Evolutionary conservation across 441 rosid genomes (phyloP).

Genomic region (Pelargonium citronellum): DNA sequence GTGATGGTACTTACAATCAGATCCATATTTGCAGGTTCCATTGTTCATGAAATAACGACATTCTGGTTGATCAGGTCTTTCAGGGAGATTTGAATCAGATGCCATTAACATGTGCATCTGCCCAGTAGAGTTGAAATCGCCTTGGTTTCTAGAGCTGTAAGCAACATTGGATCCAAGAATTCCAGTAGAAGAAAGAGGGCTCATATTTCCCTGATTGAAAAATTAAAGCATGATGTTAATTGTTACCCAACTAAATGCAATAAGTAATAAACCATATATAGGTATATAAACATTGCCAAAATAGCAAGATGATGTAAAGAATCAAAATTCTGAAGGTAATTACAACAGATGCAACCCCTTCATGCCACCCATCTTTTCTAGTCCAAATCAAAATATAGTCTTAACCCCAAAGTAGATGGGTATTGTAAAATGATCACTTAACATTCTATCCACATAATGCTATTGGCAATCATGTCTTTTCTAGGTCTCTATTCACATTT

Average conservation of each 20-base stretch:
- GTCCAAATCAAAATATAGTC: neutral
- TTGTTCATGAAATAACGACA: conserved; percentile 66
- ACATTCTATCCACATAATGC: neutral
- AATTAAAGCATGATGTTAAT: neutral
- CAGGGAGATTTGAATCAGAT: conserved; percentile 33
- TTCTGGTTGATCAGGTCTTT: conserved; percentile 64
- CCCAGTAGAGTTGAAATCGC: conserved; percentile 32
- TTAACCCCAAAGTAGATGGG: neutral
- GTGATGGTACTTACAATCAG: conserved; percentile 73
- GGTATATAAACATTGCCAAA: too few relatives aligned
- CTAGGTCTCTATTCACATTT: neutral
- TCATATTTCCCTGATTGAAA: conserved; percentile 38
- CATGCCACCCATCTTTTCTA: neutral
- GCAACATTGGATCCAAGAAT: conserved; percentile 34
- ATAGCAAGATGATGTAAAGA: neutral
- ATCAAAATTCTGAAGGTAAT: neutral
- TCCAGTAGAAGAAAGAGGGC: conserved; percentile 31
- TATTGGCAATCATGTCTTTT: neutral
- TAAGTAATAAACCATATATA: too few relatives aligned
- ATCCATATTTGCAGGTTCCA: conserved; percentile 71
- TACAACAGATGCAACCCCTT: neutral
- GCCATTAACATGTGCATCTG: conserved; percentile 34
- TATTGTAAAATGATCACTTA: neutral
- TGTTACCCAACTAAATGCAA: too few relatives aligned
- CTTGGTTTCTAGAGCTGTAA: conserved; percentile 33